phyloP scores from a whole-genome alignment of 2,329 filamentous ascomycete species.

The Scedosporium aurantiacum region DNA sequence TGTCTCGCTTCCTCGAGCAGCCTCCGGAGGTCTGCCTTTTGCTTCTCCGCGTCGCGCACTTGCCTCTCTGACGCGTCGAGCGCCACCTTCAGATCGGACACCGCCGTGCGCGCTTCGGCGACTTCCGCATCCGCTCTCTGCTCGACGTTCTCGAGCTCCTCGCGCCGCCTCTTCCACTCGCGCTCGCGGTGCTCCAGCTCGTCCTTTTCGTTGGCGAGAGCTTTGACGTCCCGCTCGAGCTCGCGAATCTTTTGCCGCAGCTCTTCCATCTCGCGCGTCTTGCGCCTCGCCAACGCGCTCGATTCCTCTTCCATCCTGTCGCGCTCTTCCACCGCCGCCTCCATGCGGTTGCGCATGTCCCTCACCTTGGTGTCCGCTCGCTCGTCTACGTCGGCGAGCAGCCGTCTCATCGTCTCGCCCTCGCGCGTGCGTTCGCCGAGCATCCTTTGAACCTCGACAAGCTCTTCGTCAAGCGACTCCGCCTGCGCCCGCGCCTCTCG shows the following conservation, averaged over 20 bases:
- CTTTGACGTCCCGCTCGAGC: slow-evolving; percentile 64
- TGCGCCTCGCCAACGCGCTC: slow-evolving; percentile 62
- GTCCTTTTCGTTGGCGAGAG: slow-evolving; percentile 62
- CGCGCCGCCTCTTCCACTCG: slow-evolving; percentile 61
- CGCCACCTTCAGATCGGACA: slow-evolving; percentile 65
- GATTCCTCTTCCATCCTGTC: slow-evolving; percentile 89
- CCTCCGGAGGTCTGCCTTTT: slow-evolving; percentile 63
- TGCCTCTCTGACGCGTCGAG: slow-evolving; percentile 83
- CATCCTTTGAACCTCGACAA: slow-evolving; percentile 76
- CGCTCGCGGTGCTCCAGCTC: slow-evolving; percentile 63
- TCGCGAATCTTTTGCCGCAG: slow-evolving; percentile 69
- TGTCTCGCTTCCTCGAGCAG: slow-evolving; percentile 67
- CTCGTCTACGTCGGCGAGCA: slow-evolving; percentile 77
- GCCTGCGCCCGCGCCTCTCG: slow-evolving; percentile 76
- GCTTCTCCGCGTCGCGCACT: slow-evolving; percentile 70
- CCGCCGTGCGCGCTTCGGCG: slow-evolving; percentile 63
- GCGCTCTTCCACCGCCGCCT: slow-evolving; percentile 83
- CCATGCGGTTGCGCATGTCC: slow-evolving; percentile 82
- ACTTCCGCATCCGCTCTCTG: slow-evolving; percentile 62
- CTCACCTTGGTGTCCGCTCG: slow-evolving; percentile 70
- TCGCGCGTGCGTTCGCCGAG: slow-evolving; percentile 82
- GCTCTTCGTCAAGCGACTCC: slow-evolving; percentile 83
- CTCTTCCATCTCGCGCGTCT: slow-evolving; percentile 77
- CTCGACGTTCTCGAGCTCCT: slow-evolving; percentile 63
- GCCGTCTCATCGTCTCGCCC: slow-evolving; percentile 84